Evolutionary conservation across 2,329 filamentous ascomycete genomes (phyloP), one percentile per base, ranked within the genome.

Genomic region (Ilyonectria sp.): DNA sequence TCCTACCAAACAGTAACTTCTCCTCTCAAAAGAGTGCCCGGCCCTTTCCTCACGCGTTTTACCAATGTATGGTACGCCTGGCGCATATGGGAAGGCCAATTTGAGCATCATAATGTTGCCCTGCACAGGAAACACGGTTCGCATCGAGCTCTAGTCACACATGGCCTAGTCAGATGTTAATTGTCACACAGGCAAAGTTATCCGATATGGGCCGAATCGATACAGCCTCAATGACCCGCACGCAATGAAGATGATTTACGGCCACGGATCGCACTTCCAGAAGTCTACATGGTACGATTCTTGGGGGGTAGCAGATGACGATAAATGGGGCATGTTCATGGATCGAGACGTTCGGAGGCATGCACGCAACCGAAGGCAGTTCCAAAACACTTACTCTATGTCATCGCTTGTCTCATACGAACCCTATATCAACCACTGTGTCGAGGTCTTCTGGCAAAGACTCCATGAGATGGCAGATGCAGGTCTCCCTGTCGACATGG

Each of bases 361-460:
- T 17, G 52, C 60, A 0, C 60, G 61, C 2, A 43, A 71, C 23
- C 67, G 69, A 6, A 63, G 66, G 17, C 13, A 65, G 0, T 71
- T 70, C 1, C 69, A 70, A 21, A 58, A 50, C 4, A 71, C 60
- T 0, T 72, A 71, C n/a, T 68, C 69, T 0, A 71, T 71, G 69
- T 71, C 69, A 0, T 61, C 69, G 0, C 67, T 70, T 0, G 63
- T 71, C 0, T 54, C 67, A 7, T 71, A 71, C 1, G 69, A 71
- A 0, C 40, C 67, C 0, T 71, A 70, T 1, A 63, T 71, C 0
- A 56, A 71, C 9, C 56, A 72, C 8, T 71, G 69, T 5, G 67
- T 67, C 1, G 53, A 70, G 0, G 40, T 71, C 4, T 71, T 71
- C 2, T 35, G 50, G 0, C 58, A 60, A 0, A 55, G 69, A 0